Percentiles rank a stretch among this genome's conserved stretches.
These are phyloP conservation scores for Podospora sp. DNA, from an alignment of 495 filamentous ascomycete species.

Conservation along the genomic window DNA sequence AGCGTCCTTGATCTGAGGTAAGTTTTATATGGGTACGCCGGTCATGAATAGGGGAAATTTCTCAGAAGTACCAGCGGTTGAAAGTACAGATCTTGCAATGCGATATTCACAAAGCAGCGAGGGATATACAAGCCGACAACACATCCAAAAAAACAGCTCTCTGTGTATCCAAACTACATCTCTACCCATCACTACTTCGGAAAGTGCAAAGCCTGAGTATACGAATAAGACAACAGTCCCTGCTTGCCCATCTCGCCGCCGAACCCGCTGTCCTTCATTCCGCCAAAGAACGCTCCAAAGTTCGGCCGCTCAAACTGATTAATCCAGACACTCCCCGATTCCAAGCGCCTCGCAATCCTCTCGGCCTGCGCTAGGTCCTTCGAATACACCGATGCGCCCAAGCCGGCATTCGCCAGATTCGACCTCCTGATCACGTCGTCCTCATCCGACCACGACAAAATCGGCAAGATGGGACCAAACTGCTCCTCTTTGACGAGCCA, in stretches of 20 bases:
- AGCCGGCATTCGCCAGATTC: conserved; percentile 58
- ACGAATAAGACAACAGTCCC: conserved; percentile 61
- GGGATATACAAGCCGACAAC: too few relatives aligned
- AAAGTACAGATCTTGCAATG: too few relatives aligned
- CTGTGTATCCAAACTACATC: background rate
- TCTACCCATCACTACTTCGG: conserved; percentile 29
- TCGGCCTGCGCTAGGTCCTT: conserved; percentile 53
- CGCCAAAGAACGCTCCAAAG: conserved; percentile 61
- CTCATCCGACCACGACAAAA: conserved; percentile 59
- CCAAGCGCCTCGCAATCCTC: conserved; percentile 52
- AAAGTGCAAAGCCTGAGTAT: conserved; percentile 55
- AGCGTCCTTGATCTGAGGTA: too few relatives aligned
- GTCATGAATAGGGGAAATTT: too few relatives aligned
- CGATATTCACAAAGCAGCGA: too few relatives aligned
- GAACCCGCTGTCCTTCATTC: conserved; percentile 67
- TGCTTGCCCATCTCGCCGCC: conserved; percentile 64
- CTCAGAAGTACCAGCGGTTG: too few relatives aligned
- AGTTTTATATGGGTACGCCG: too few relatives aligned
- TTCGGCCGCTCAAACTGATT: conserved; percentile 54
- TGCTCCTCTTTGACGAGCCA: conserved; percentile 52
- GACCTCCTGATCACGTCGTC: conserved; percentile 60
- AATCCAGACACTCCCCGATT: conserved; percentile 62
- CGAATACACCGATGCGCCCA: conserved; percentile 62
- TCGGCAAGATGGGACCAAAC: conserved; percentile 60
- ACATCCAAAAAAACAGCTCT: background rate